Evolutionary conservation across 495 filamentous ascomycete species (phyloP).

Genomic region (Wilcoxina mikolae): DNA sequence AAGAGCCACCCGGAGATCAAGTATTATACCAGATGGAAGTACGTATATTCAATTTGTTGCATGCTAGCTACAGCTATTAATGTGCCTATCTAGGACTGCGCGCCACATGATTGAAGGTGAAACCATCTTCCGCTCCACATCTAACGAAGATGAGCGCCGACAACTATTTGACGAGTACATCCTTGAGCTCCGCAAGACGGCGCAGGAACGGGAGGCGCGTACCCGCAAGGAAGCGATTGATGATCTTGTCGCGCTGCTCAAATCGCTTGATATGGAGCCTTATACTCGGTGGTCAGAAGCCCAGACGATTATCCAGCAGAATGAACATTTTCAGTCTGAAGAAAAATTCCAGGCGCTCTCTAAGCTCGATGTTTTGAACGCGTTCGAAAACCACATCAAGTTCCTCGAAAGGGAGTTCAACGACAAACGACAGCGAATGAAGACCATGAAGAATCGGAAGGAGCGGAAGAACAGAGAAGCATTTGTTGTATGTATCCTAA

Average conservation of each 20-base stretch:
- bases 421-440: constrained; percentile 73
- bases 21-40: constrained; percentile 91
- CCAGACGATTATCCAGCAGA: constrained; percentile 62
- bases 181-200: constrained; percentile 59
- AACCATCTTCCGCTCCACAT: constrained; percentile 82
- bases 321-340: constrained; percentile 66
- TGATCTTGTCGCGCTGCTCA: constrained; percentile 65
- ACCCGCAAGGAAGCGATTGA: constrained; percentile 71
- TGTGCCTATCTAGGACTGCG: constrained; percentile 46
- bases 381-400: constrained; percentile 92
- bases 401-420: constrained; percentile 78
- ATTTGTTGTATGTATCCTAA: constrained; percentile 37
- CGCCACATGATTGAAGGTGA: constrained; percentile 89
- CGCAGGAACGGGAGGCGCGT: constrained; percentile 56
- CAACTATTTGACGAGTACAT: constrained; percentile 94
- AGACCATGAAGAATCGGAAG: constrained; percentile 58
- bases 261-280: constrained; percentile 72
- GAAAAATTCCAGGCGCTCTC: constrained; percentile 76
- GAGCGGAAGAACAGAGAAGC: constrained; percentile 75
- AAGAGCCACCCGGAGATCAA: constrained; percentile 95
- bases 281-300: constrained; percentile 93
- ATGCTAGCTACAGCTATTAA: constrained; percentile 4
- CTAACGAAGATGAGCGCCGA: constrained; percentile 74
- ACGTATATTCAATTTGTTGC: not conserved
- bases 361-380: constrained; percentile 79